A percentile compares a stretch with the other conserved stretches of the same genome.
These are phyloP conservation scores for Stereocaulon alpinum DNA, from an alignment of 495 filamentous ascomycete genomes.

Conservation along the genomic window DNA sequence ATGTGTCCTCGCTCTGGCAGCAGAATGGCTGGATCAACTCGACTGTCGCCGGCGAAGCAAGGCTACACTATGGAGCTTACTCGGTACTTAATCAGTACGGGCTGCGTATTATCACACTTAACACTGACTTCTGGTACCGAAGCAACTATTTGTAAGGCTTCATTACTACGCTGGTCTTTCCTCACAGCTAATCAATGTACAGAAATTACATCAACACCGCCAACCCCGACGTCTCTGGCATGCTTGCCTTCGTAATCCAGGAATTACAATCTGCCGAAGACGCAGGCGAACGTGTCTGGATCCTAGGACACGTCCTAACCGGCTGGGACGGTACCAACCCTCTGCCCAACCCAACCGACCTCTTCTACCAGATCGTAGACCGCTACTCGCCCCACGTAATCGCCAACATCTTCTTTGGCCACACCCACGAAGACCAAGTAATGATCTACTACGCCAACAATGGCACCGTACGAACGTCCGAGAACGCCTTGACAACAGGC, in stretches of 20 bases:
- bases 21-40: constrained; percentile 41
- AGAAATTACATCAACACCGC: constrained; percentile 36
- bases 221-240: constrained; percentile 41
- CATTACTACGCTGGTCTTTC: background rate
- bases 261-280: constrained; percentile 46
- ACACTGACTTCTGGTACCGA: constrained; percentile 37
- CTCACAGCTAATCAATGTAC: constrained; percentile 9
- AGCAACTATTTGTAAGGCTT: constrained; percentile 22
- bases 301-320: constrained; percentile 42
- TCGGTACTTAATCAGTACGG: constrained; percentile 39
- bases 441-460: constrained; percentile 45
- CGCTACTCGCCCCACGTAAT: constrained; percentile 47
- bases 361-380: constrained; percentile 48
- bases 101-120: constrained; percentile 41
- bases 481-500: constrained; percentile 34
- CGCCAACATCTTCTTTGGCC: constrained; percentile 46
- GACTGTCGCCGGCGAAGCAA: constrained; percentile 32
- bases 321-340: constrained; percentile 44
- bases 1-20: constrained; percentile 41
- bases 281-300: constrained; percentile 42
- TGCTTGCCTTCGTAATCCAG: constrained; percentile 40
- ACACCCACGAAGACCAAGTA: constrained; percentile 46
- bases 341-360: constrained; percentile 39
- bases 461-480: constrained; percentile 30
- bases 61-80: constrained; percentile 42